Percentiles rank a stretch among this genome's conserved stretches.
These are phyloP conservation scores for Colletotrichum endophyticum DNA, from an alignment of 2,329 filamentous ascomycete species.

Conservation along the genomic window DNA sequence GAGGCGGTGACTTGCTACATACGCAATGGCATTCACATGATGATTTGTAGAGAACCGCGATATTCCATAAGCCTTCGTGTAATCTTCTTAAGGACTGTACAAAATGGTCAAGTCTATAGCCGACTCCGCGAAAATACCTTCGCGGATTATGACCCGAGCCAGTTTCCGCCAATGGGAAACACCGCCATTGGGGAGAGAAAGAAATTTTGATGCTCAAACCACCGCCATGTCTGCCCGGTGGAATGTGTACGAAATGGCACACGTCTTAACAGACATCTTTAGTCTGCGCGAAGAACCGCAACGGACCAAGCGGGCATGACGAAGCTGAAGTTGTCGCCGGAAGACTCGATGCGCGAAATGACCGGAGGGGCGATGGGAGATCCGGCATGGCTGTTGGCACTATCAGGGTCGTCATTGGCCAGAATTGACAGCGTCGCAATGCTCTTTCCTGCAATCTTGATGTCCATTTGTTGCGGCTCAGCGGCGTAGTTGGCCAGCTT, in stretches of 20 bases:
- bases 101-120: not conserved
- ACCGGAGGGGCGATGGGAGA: not conserved
- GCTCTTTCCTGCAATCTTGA: not conserved
- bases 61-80: not conserved
- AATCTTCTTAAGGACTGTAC: not conserved
- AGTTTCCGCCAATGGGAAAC: not conserved
- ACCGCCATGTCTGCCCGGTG: not conserved
- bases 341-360: not conserved
- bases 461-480: not conserved
- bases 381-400: not conserved
- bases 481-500: not conserved
- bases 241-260: not conserved
- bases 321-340: not conserved
- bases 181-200: not conserved
- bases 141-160: no score
- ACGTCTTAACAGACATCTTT: fast-evolving
- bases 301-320: not conserved
- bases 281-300: not conserved
- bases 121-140: not conserved
- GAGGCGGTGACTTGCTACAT: not conserved
- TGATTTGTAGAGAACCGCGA: not conserved
- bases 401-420: not conserved
- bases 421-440: not conserved
- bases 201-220: not conserved
- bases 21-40: fast-evolving